Evolutionary conservation across 129 eudicot genomes (phyloP).

Genomic region (Silybum marianum): DNA sequence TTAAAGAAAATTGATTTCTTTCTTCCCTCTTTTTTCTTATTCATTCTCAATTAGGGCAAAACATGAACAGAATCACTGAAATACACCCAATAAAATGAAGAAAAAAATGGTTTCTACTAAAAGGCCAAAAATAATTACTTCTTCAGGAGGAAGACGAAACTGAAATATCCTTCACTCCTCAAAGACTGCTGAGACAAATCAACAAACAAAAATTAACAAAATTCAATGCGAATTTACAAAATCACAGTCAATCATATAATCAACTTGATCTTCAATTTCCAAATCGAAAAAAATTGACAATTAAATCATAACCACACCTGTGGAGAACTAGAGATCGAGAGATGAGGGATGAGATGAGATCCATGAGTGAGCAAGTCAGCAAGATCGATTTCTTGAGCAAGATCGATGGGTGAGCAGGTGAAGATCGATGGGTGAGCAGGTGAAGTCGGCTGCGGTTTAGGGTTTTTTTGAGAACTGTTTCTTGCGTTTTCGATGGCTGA

Average conservation of each 20-base stretch:
- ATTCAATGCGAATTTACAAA: not conserved
- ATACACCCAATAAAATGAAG: not conserved
- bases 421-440: no score
- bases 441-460: no score
- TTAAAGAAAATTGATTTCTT: not conserved
- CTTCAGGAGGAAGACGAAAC: constrained; percentile 89
- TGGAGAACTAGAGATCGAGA: no score
- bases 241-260: constrained; percentile 9
- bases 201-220: not conserved
- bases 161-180: constrained; percentile 84
- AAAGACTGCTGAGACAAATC: constrained; percentile 39
- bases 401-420: no score
- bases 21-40: not conserved
- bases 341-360: no score
- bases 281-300: constrained; percentile 12
- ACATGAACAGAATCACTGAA: constrained; percentile 7
- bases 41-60: not conserved
- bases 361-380: no score
- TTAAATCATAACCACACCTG: not conserved
- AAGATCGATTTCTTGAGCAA: no score
- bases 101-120: not conserved
- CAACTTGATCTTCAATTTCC: constrained; percentile 8
- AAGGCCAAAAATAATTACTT: constrained; percentile 43
- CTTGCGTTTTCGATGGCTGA: no score
- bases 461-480: no score